Conservation (phyloP, 768 basidiomycete species). For the Austroboletus eburneus region DNA sequence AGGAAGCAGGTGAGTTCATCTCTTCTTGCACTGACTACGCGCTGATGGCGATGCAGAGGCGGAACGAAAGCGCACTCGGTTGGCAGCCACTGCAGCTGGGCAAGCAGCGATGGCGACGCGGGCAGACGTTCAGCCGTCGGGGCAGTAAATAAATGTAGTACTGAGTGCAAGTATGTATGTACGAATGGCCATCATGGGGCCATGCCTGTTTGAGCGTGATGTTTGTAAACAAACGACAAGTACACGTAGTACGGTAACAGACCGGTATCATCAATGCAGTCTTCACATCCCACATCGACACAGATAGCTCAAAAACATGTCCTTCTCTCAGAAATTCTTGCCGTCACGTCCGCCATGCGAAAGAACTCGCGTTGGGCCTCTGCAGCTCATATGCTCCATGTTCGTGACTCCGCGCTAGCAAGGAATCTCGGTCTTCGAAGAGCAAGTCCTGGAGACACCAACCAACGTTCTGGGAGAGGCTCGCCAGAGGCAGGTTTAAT, state of each 20-base stretch:
- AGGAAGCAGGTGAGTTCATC: constrained; percentile 73
- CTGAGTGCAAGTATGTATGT: background rate
- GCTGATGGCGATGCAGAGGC: constrained; percentile 58
- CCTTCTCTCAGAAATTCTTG: constrained; percentile 83
- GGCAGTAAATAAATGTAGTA: constrained; percentile 26
- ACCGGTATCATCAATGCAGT: constrained; percentile 12
- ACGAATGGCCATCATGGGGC: no score
- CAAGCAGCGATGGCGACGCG: constrained; percentile 83
- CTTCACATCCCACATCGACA: constrained; percentile 11
- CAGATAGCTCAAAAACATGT: constrained; percentile 67
- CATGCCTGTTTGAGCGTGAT: constrained; percentile 23
- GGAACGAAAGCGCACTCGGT: constrained; percentile 84
- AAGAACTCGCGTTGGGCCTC: constrained; percentile 97
- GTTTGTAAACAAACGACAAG: constrained; percentile 23
- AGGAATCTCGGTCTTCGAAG: constrained; percentile 72
- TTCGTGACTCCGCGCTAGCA: constrained; percentile 65
- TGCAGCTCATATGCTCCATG: constrained; percentile 54
- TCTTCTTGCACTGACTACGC: background rate
- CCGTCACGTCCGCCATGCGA: constrained; percentile 93
- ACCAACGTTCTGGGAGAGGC: constrained; percentile 44
- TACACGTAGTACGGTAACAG: background rate
- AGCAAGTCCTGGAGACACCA: constrained; percentile 43
- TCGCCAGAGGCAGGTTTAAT: constrained; percentile 82
- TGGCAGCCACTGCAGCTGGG: constrained; percentile 88
- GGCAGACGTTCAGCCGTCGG: constrained; percentile 34